Percentiles rank a stretch among this genome's conserved stretches.
phyloP scores from a whole-genome alignment of 208 protist species.

The Leishmania aethiopica region DNA sequence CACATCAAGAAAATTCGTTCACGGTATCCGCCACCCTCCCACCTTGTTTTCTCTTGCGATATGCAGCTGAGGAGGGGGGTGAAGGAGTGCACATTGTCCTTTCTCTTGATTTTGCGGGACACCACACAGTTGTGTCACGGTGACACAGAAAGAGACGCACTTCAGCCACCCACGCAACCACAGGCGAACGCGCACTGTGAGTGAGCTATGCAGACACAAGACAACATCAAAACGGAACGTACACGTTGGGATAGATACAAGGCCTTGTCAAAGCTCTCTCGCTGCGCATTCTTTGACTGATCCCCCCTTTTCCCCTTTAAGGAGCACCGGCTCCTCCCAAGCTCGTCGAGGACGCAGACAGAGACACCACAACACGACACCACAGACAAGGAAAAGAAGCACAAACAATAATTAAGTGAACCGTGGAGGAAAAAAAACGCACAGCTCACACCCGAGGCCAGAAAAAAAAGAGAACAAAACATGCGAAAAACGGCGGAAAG shows the following conservation, averaged over 20 bases:
- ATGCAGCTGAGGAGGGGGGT: background rate
- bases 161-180: background rate
- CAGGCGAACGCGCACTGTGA: background rate
- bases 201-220: background rate
- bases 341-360: background rate
- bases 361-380: background rate
- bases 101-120: background rate
- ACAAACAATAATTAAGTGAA: slow-evolving; percentile 4
- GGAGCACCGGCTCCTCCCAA: background rate
- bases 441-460: background rate
- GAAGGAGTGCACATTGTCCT: background rate
- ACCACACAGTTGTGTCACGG: background rate
- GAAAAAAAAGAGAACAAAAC: background rate
- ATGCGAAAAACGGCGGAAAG: background rate
- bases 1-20: background rate
- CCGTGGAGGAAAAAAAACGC: background rate
- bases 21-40: background rate
- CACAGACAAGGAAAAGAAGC: slow-evolving; percentile 6
- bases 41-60: background rate
- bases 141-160: background rate
- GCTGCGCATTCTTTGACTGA: background rate
- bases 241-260: background rate
- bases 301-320: background rate
- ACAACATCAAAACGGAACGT: background rate
- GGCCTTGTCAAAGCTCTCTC: background rate